These are phyloP conservation scores for Dictyostelium intermedium DNA, from an alignment of 78 protist genomes.

Conservation along the genomic window DNA sequence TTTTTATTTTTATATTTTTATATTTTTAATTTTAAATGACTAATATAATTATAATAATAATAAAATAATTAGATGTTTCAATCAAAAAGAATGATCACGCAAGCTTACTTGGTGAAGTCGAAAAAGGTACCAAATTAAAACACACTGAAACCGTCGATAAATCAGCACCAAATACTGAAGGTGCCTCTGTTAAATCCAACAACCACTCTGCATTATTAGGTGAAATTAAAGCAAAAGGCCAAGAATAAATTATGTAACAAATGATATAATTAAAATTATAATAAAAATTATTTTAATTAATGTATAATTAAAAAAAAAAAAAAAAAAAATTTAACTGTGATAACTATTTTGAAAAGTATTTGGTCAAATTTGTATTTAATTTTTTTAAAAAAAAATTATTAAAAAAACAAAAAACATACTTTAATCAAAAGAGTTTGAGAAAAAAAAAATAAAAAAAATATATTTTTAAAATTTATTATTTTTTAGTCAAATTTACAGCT, in stretches of 20 bases:
- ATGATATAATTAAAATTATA: too few relatives aligned
- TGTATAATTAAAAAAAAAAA: not conserved
- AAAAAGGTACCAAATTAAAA: not conserved
- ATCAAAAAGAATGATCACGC: not conserved
- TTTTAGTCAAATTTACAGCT: not conserved
- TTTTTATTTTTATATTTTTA: too few relatives aligned
- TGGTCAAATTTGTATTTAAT: too few relatives aligned
- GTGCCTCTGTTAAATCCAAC: not conserved
- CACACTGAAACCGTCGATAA: not conserved
- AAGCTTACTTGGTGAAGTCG: not conserved
- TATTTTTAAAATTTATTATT: not conserved
- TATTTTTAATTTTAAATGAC: too few relatives aligned
- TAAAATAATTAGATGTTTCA: not conserved
- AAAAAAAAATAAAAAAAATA: not conserved
- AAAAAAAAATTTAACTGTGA: too few relatives aligned
- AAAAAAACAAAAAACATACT: too few relatives aligned
- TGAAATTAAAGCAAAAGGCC: not conserved
- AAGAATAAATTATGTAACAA: not conserved
- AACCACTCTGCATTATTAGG: not conserved
- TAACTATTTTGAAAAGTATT: too few relatives aligned
- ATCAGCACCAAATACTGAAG: conserved; percentile 13
- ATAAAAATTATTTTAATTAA: too few relatives aligned
- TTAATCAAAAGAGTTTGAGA: too few relatives aligned
- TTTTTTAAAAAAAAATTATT: too few relatives aligned
- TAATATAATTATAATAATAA: too few relatives aligned